Percentiles rank a stretch among this genome's conserved stretches.
Conservation (phyloP, 2,329 filamentous ascomycete species). For the Rugonectria rugulosa region DNA sequence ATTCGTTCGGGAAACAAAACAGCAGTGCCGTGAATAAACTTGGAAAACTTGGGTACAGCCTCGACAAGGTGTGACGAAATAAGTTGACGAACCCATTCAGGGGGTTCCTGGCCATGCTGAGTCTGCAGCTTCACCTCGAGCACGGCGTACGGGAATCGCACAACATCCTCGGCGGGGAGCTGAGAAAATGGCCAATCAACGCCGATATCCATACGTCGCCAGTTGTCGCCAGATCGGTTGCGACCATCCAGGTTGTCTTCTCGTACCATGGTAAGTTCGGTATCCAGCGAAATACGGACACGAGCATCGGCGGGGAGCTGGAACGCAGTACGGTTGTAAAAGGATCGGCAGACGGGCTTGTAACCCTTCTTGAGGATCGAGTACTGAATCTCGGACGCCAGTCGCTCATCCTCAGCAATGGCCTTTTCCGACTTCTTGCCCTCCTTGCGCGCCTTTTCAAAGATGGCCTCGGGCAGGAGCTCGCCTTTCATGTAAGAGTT, state of each 20-base stretch:
- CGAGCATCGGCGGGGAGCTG: constrained; percentile 95
- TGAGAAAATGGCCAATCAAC: constrained; percentile 95
- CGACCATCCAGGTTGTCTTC: constrained; percentile 93
- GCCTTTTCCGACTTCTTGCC: constrained; percentile 93
- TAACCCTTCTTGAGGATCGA: constrained; percentile 88
- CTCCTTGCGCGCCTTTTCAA: constrained; percentile 95
- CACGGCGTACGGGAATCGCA: constrained; percentile 93
- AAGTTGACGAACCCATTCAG: constrained; percentile 94
- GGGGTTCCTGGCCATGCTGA: constrained; percentile 91
- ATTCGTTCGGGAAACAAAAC: constrained; percentile 87
- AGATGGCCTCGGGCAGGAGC: constrained; percentile 85
- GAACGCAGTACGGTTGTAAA: constrained; percentile 98
- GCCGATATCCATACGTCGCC: constrained; percentile 96
- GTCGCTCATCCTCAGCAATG: constrained; percentile 87
- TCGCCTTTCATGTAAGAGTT: constrained; percentile 88
- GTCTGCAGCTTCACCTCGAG: constrained; percentile 98
- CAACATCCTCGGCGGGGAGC: constrained; percentile 82
- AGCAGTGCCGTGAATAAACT: constrained; percentile 96
- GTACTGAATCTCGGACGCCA: constrained; percentile 93
- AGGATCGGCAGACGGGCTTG: constrained; percentile 88
- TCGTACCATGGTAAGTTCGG: constrained; percentile 91
- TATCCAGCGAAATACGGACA: constrained; percentile 96
- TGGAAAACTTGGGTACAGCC: constrained; percentile 98
- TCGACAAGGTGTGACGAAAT: constrained; percentile 95
- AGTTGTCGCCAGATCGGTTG: constrained; percentile 82